Conservation (phyloP, 1,139 yeast species). For the Diutina pseudorugosa region DNA sequence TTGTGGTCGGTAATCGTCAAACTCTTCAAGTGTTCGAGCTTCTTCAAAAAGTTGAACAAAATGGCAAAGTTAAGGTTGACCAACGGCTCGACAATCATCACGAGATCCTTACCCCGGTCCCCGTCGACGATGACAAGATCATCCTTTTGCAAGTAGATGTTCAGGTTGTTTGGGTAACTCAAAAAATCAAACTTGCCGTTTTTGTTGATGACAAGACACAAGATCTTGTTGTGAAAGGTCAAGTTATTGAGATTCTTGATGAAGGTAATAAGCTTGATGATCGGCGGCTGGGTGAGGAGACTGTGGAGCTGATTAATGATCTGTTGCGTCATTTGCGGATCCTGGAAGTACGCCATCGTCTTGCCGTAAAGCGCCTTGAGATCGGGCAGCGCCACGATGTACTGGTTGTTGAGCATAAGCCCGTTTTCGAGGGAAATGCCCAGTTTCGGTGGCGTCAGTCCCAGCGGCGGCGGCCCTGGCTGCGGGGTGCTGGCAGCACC, state of each 20-base stretch:
- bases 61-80: background rate
- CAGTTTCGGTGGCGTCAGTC: background rate
- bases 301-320: conserved; percentile 25
- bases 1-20: conserved; percentile 34
- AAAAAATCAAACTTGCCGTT: conserved; percentile 45
- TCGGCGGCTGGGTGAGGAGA: conserved; percentile 18
- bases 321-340: conserved; percentile 17
- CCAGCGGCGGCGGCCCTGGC: background rate
- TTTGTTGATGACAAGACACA: conserved; percentile 40
- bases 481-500: background rate
- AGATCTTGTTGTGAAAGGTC: conserved; percentile 29
- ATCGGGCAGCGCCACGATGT: conserved; percentile 41
- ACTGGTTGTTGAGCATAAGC: conserved; percentile 35
- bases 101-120: conserved; percentile 38
- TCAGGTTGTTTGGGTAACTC: conserved; percentile 34
- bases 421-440: conserved; percentile 32
- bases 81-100: conserved; percentile 36
- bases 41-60: conserved; percentile 66
- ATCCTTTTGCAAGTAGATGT: conserved; percentile 35
- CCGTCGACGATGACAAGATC: conserved; percentile 40
- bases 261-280: conserved; percentile 25
- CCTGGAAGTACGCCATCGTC: conserved; percentile 38
- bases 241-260: conserved; percentile 31
- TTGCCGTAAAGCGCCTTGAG: conserved; percentile 30
- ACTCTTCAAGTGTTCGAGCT: conserved; percentile 67